Evolutionary conservation across 1,284 basidiomycete genomes (phyloP), one percentile per base, ranked within the genome.

Genomic region (Cutaneotrichosporon sp.): DNA sequence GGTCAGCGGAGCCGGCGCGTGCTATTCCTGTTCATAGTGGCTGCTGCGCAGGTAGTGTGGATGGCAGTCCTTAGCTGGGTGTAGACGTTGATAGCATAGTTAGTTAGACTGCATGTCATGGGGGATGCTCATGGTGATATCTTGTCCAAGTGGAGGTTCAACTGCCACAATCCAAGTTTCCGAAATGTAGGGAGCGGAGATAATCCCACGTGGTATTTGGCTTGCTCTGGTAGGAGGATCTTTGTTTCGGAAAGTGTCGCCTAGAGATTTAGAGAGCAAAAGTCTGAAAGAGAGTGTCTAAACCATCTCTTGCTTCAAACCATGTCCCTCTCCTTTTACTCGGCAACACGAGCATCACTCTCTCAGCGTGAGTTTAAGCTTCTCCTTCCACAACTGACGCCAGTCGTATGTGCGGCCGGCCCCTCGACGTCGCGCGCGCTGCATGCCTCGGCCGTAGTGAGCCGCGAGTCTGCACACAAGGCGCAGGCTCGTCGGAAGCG

Each of bases 1-100:
- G 86, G 88, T 0, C 91, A 93, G 71, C 85, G 94, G 18, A 86
- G 89, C 18, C 84, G 90, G 47, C 84, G 94, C 40, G 90, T 97
- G 68, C 89, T 91, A 60, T 87, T 95, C 82, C 82, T 98, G 65
- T 93, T 98, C 76, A 76, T 83, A 21, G 81, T 86, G 60, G 84
- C 85, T 4, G 85, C 91, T 56, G 82, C 85, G 26, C 94, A 98
- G 81, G 83, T 92, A 7, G 73, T 90, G 14, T 92, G 90, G 74
- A 95, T 95, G 92, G 85, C 85, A 30, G 82, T 89, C 67, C 77
- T 92, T 38, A 87, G 89, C 38, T 82, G 88, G 61, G 84, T 87
- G 51, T 87, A 78, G 51, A 49, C 46, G 38, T 30, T 18, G 34
- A 22, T 53, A 58, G 58, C 36, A 53, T 53, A 38, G 58, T 56